A percentile compares a stretch with the other conserved stretches of the same genome.
Evolutionary conservation across 176 grass and related monocot genomes (phyloP).

Genomic region (Canna indica): DNA sequence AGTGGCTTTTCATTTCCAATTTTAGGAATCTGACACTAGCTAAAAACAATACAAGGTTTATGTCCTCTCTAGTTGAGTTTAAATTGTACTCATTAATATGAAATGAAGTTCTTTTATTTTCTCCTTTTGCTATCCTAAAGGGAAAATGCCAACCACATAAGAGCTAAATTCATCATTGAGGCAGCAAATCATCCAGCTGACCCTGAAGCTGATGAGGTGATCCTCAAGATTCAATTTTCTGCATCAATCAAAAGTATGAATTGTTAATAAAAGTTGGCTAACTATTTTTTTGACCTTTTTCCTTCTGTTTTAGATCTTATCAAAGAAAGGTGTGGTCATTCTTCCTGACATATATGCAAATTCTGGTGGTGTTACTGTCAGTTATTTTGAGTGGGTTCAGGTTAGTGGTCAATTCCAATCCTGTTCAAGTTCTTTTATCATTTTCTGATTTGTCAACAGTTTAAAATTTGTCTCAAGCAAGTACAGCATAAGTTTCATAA

Average conservation of each 20-base stretch:
- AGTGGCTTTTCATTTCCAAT: too few species aligned
- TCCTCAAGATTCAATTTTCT: background rate
- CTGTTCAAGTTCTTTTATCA: background rate
- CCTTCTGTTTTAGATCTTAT: slow-evolving; percentile 50
- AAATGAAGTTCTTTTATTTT: background rate
- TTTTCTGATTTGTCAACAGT: background rate
- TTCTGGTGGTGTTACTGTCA: slow-evolving; percentile 75
- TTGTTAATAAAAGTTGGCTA: background rate
- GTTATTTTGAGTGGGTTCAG: slow-evolving; percentile 98
- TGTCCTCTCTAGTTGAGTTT: too few species aligned
- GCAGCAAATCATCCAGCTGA: slow-evolving; percentile 97
- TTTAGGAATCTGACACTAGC: too few species aligned
- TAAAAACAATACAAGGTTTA: too few species aligned
- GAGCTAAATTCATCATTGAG: slow-evolving; percentile 88
- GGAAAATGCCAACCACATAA: slow-evolving; percentile 89
- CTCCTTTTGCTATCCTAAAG: slow-evolving; percentile 24
- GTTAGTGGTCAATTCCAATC: slow-evolving; percentile 15
- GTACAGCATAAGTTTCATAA: too few species aligned
- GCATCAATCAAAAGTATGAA: background rate
- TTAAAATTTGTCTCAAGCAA: too few species aligned
- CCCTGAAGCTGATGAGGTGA: slow-evolving; percentile 87
- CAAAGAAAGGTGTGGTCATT: slow-evolving; percentile 86
- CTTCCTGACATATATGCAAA: slow-evolving; percentile 88
- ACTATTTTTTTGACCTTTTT: background rate
- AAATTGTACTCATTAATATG: background rate